phyloP scores from a whole-genome alignment of 352 stramenopile genomes.

The Detonula confervacea region DNA sequence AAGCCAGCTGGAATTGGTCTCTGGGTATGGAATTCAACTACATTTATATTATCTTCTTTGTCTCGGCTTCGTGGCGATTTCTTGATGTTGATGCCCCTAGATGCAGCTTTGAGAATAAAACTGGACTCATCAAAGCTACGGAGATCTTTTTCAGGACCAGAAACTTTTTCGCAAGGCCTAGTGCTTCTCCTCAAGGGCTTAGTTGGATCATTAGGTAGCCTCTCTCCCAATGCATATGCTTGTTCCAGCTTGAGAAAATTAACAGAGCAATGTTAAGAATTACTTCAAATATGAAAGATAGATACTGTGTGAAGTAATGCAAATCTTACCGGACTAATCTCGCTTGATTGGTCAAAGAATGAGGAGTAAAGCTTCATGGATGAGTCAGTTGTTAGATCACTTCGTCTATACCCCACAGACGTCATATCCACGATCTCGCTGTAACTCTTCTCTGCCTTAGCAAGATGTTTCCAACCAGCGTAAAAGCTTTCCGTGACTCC shows the following conservation, averaged over 20 bases:
- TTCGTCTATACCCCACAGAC: slow-evolving; percentile 62
- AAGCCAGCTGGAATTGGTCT: slow-evolving; percentile 67
- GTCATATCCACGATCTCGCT: slow-evolving; percentile 67
- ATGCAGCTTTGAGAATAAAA: slow-evolving; percentile 60
- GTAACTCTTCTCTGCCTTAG: slow-evolving; percentile 72
- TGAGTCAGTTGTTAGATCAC: slow-evolving; percentile 72
- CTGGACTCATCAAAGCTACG: slow-evolving; percentile 53
- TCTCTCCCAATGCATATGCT: slow-evolving; percentile 65
- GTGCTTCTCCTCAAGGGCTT: slow-evolving; percentile 55
- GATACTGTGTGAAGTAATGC: no score
- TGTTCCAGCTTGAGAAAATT: slow-evolving; percentile 67
- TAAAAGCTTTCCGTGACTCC: slow-evolving; percentile 72
- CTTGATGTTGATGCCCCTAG: slow-evolving; percentile 73
- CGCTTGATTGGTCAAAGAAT: slow-evolving; percentile 64
- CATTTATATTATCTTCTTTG: slow-evolving; percentile 54
- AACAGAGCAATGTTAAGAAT: no score
- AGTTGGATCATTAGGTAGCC: slow-evolving; percentile 41
- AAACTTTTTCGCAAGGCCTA: slow-evolving; percentile 51
- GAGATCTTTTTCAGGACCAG: slow-evolving; percentile 49
- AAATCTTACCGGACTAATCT: no score
- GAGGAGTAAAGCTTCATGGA: slow-evolving; percentile 81
- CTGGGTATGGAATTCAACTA: slow-evolving; percentile 54
- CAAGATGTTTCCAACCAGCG: slow-evolving; percentile 53
- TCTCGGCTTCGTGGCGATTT: slow-evolving; percentile 59
- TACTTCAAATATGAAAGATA: no score